These are phyloP conservation scores for Exsudoporus frostii DNA, from an alignment of 768 basidiomycete genomes.

Conservation along the genomic window DNA sequence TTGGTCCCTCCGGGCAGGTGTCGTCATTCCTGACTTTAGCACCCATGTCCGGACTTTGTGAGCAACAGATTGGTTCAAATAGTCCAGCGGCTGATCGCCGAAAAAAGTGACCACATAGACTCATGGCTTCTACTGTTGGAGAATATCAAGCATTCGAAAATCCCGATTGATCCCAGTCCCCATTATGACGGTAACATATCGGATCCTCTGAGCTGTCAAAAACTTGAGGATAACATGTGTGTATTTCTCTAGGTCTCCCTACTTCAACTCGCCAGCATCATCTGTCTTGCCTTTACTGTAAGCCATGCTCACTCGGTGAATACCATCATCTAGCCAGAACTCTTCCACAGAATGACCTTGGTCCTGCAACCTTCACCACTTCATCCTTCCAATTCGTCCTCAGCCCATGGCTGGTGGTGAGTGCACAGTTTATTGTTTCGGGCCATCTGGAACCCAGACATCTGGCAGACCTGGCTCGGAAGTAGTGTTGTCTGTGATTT, in stretches of 20 bases:
- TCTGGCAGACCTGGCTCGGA: slow-evolving; percentile 10
- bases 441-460: not conserved
- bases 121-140: slow-evolving; percentile 16
- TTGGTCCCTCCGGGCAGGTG: too few species aligned
- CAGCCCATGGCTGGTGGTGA: too few species aligned
- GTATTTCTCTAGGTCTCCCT: not conserved
- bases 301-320: not conserved
- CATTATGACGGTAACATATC: slow-evolving; percentile 8
- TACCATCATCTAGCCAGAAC: not conserved
- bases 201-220: not conserved
- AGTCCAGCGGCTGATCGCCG: not conserved
- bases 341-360: not conserved
- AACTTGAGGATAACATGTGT: not conserved
- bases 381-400: too few species aligned
- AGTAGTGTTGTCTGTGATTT: slow-evolving; percentile 11
- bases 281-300: not conserved
- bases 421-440: not conserved
- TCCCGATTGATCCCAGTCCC: not conserved
- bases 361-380: not conserved
- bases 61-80: not conserved
- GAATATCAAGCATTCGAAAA: slow-evolving; percentile 5
- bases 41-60: slow-evolving; percentile 11
- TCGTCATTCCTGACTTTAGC: not conserved
- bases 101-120: slow-evolving; percentile 7
- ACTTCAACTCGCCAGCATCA: not conserved